A percentile compares a stretch with the other conserved stretches of the same genome.
phyloP scores from a whole-genome alignment of 2,329 filamentous ascomycete genomes.

The Phaeomoniella chlamydospora region DNA sequence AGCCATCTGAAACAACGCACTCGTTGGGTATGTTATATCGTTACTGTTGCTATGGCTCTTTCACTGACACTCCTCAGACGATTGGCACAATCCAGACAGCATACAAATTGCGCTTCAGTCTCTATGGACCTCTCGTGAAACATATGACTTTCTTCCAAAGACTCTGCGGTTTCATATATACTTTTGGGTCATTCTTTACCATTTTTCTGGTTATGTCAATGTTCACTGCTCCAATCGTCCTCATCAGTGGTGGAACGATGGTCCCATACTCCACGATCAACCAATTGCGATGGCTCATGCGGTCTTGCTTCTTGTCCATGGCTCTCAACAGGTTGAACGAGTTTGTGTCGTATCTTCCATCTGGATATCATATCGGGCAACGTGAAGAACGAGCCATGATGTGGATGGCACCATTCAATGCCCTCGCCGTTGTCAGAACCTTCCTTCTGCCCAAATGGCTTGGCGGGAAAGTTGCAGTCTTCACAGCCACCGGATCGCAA shows the following conservation, averaged over 20 bases:
- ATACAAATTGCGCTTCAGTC: conserved; percentile 38
- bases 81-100: conserved; percentile 35
- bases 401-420: conserved; percentile 41
- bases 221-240: conserved; percentile 37
- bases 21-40: conserved; percentile 18
- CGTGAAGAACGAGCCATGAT: conserved; percentile 35
- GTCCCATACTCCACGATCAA: conserved; percentile 32
- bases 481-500: conserved; percentile 40
- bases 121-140: conserved; percentile 32
- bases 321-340: conserved; percentile 34
- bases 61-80: too few species aligned
- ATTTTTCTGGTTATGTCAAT: conserved; percentile 24
- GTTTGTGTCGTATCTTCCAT: conserved; percentile 35
- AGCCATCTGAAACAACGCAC: conserved; percentile 23
- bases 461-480: conserved; percentile 37
- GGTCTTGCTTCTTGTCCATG: conserved; percentile 30
- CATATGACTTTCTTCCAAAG: conserved; percentile 38
- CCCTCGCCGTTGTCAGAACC: conserved; percentile 34
- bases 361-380: conserved; percentile 39
- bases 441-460: conserved; percentile 41
- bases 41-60: too few species aligned
- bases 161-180: conserved; percentile 38
- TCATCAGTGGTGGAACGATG: conserved; percentile 36
- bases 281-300: conserved; percentile 38
- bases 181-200: conserved; percentile 33